Conservation (phyloP, 2,329 filamentous ascomycete genomes). For the Chrysoporthe puriensis region DNA sequence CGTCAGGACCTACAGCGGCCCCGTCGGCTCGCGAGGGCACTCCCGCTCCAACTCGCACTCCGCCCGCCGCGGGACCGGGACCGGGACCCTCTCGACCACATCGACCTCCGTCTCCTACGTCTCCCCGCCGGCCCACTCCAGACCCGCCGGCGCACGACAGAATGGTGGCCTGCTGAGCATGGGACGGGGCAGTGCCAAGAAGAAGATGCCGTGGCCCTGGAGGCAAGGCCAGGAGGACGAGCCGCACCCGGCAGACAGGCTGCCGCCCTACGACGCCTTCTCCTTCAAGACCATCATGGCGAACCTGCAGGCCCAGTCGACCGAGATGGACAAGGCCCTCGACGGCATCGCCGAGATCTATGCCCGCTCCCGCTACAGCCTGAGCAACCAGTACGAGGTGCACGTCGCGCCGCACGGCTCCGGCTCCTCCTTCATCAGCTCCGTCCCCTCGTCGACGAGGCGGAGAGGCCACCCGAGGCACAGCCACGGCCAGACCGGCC, state of each 20-base stretch:
- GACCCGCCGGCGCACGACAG: conserved; percentile 37
- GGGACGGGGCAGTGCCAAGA: conserved; percentile 48
- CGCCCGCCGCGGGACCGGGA: conserved; percentile 33
- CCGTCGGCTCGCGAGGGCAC: conserved; percentile 40
- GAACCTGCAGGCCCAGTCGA: conserved; percentile 48
- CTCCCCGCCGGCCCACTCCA: conserved; percentile 33
- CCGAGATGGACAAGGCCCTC: conserved; percentile 54
- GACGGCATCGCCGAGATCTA: conserved; percentile 71
- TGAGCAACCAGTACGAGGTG: conserved; percentile 70
- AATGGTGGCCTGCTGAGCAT: conserved; percentile 48
- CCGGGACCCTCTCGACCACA: conserved; percentile 35
- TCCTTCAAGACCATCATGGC: conserved; percentile 68
- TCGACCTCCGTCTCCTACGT: conserved; percentile 34
- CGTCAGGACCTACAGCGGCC: conserved; percentile 65
- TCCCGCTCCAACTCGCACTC: conserved; percentile 34
- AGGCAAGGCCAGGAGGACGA: conserved; percentile 30
- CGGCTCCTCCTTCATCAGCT: conserved; percentile 50
- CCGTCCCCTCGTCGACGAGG: conserved; percentile 28
- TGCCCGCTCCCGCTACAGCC: conserved; percentile 64
- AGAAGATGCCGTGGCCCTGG: conserved; percentile 41
- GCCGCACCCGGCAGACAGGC: conserved; percentile 42
- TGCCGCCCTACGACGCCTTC: conserved; percentile 66
- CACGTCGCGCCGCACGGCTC: conserved; percentile 66
- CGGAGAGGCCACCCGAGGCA: conserved; percentile 31
- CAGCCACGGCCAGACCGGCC: conserved; percentile 45